phyloP scores from a whole-genome alignment of 1,139 yeast genomes.

The Wickerhamomyces sp. region DNA sequence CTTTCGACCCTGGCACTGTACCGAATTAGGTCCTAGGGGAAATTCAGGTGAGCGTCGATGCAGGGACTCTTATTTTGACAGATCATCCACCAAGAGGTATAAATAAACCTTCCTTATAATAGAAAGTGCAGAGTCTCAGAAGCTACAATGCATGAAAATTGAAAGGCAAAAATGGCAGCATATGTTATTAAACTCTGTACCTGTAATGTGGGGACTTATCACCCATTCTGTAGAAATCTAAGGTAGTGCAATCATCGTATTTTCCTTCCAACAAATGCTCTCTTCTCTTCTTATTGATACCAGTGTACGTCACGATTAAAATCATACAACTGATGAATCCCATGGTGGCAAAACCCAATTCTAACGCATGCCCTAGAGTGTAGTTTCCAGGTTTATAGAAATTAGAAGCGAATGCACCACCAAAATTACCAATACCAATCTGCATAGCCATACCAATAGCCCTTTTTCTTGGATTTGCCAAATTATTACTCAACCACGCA shows the following conservation, averaged over 20 bases:
- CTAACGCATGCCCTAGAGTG: constrained; percentile 13
- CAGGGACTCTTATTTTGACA: too few relatives aligned
- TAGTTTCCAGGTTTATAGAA: constrained; percentile 7
- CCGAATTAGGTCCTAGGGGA: too few relatives aligned
- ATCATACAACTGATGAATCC: constrained; percentile 7
- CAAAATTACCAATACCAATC: constrained; percentile 35
- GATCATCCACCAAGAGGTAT: too few relatives aligned
- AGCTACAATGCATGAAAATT: too few relatives aligned
- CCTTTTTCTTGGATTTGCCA: constrained; percentile 32
- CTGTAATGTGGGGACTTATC: constrained; percentile 22
- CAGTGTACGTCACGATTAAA: constrained; percentile 14
- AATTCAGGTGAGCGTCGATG: too few relatives aligned
- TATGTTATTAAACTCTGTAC: constrained; percentile 6
- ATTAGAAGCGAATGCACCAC: constrained; percentile 33
- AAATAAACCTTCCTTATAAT: too few relatives aligned
- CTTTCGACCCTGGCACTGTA: too few relatives aligned
- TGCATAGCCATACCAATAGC: constrained; percentile 36
- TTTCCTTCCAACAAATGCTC: constrained; percentile 21
- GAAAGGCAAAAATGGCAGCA: too few relatives aligned
- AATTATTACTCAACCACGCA: constrained; percentile 35
- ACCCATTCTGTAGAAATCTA: constrained; percentile 28
- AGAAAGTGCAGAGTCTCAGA: too few relatives aligned
- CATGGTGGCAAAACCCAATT: constrained; percentile 8
- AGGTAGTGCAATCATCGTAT: constrained; percentile 20
- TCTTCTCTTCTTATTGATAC: constrained; percentile 20